phyloP scores from a whole-genome alignment of 352 stramenopile genomes.

The Globisporangium paddicum region DNA sequence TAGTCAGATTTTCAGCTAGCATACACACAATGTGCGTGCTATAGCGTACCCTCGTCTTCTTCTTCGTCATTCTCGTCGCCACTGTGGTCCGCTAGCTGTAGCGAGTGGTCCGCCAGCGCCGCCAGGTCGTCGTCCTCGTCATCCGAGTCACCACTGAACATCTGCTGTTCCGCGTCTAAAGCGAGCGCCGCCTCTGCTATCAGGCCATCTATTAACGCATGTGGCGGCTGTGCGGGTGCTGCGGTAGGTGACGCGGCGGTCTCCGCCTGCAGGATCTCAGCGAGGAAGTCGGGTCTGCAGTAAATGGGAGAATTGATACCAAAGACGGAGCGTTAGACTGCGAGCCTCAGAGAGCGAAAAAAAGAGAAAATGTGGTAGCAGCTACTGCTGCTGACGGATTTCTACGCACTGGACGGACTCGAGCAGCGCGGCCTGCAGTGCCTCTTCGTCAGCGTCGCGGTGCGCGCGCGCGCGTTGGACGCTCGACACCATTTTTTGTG shows the following conservation, averaged over 20 bases:
- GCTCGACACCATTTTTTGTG: neutral
- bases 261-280: constrained; percentile 67
- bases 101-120: constrained; percentile 6
- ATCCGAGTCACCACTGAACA: constrained; percentile 1
- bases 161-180: neutral
- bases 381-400: neutral
- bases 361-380: neutral
- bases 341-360: neutral
- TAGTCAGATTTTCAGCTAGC: neutral
- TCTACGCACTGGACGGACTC: constrained; percentile 59
- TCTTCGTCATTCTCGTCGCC: constrained; percentile 11
- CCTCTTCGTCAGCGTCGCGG: constrained; percentile 67
- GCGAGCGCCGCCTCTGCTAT: neutral
- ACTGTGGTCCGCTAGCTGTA: constrained; percentile 2
- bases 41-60: constrained; percentile 6
- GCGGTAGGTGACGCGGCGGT: neutral
- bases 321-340: neutral
- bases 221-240: neutral
- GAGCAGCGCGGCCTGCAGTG: constrained; percentile 54
- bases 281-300: constrained; percentile 60
- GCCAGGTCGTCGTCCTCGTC: constrained; percentile 19
- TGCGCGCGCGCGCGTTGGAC: constrained; percentile 12
- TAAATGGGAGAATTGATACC: no score
- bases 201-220: neutral
- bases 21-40: neutral